Conservation (phyloP, 495 filamentous ascomycete genomes). For the Penicillium paradoxum region DNA sequence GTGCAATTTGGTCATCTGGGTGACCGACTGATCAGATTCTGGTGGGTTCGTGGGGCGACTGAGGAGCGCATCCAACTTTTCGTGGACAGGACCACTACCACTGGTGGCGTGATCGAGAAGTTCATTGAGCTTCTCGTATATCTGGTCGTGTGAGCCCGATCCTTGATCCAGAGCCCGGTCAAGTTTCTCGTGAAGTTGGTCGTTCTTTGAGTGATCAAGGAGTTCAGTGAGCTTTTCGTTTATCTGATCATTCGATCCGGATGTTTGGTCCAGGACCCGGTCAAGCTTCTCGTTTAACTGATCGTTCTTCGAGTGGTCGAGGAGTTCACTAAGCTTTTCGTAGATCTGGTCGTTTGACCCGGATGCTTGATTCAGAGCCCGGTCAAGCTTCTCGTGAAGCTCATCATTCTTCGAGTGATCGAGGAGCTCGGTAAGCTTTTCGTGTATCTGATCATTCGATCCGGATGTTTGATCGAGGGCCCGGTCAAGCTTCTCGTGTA, state of each 20-base stretch:
- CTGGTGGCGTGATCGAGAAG: slow-evolving; percentile 59
- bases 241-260: slow-evolving; percentile 46
- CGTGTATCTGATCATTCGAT: too few species aligned
- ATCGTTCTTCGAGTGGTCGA: slow-evolving; percentile 52
- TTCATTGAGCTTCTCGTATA: slow-evolving; percentile 41
- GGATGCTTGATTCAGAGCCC: too few species aligned
- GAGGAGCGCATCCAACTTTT: slow-evolving; percentile 51
- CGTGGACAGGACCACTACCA: slow-evolving; percentile 64
- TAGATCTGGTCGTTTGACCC: slow-evolving; percentile 50
- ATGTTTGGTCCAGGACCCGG: slow-evolving; percentile 57
- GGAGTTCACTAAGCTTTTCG: slow-evolving; percentile 74
- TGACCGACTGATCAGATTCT: slow-evolving; percentile 40
- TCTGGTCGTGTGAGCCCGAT: slow-evolving; percentile 45
- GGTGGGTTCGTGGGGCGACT: slow-evolving; percentile 23
- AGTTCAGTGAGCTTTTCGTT: slow-evolving; percentile 49
- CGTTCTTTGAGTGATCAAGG: slow-evolving; percentile 51
- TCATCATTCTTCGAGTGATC: too few species aligned
- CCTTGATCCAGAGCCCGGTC: slow-evolving; percentile 59
- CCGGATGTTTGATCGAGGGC: too few species aligned
- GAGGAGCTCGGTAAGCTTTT: too few species aligned
- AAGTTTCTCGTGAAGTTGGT: slow-evolving; percentile 40
- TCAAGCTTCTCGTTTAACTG: slow-evolving; percentile 42
- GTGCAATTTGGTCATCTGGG: slow-evolving; percentile 72
- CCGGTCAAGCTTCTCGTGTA: too few species aligned
- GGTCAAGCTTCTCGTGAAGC: too few species aligned